Percentiles rank a stretch among this genome's conserved stretches.
These are phyloP conservation scores for Cadophora gregata DNA, from an alignment of 2,329 filamentous ascomycete species.

Conservation along the genomic window DNA sequence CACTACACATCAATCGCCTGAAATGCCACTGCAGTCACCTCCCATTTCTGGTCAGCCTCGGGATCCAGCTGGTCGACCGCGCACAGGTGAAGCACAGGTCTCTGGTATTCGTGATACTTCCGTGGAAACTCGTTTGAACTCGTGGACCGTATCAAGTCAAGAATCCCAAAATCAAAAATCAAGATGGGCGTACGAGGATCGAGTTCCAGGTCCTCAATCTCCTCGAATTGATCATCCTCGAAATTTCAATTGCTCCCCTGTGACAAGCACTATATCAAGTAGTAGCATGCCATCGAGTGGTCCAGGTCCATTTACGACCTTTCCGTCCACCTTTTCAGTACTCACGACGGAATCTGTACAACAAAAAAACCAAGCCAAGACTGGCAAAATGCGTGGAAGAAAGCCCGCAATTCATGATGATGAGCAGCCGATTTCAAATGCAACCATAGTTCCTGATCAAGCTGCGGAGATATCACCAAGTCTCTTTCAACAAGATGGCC, in stretches of 20 bases:
- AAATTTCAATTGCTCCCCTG: background rate
- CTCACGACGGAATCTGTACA: constrained; percentile 17
- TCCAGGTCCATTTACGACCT: constrained; percentile 10
- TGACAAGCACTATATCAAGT: background rate
- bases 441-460: background rate
- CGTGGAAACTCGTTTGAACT: background rate
- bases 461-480: background rate
- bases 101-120: background rate
- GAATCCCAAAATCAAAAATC: no score
- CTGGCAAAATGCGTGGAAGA: constrained; percentile 1
- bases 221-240: background rate
- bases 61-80: background rate
- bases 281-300: background rate
- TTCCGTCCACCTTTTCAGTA: constrained; percentile 23
- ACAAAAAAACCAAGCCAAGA: background rate
- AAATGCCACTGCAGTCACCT: background rate
- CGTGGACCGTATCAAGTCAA: background rate
- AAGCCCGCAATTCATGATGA: background rate
- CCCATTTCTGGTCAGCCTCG: background rate
- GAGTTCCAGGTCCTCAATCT: background rate
- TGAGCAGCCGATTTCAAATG: background rate
- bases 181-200: background rate
- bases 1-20: background rate
- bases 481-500: background rate
- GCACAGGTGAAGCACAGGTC: background rate